Evolutionary conservation across 495 filamentous ascomycete species (phyloP), one percentile per base, ranked within the genome.

Genomic region (Extremus antarcticus): DNA sequence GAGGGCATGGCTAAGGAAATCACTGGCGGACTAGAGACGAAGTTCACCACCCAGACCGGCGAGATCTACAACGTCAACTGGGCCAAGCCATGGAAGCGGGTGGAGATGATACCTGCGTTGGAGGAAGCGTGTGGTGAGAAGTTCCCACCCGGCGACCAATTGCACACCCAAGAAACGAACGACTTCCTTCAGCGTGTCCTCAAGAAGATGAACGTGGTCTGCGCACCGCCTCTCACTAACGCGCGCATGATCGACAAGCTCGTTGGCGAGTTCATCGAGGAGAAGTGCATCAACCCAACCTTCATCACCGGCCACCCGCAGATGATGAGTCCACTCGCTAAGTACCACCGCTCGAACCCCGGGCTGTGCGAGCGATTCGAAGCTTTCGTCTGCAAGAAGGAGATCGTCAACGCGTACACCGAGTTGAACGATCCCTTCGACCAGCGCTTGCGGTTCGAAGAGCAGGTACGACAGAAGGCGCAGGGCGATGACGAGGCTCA

Each of bases 211-310:
- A 85, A 85, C 22, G 82, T 98, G 17, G 88, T 95, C 15, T 97
- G 91, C 76, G 74, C 88, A 21, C 83, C 90, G 1, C 92, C 92
- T 9, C 76, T 86, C 51, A 99, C 92, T 55, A 96, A 95, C 66
- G 85, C 91, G n/a, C 81, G 94, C 53, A 95, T 97, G 86, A 82
- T 98, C 50, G 92, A 98, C 74, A 95, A 90, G 75, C 80, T 98
- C 50, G 90, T 91, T 19, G 91, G 91, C 55, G 90, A 95, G 63
- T 95, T 91, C 71, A 91, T 96, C 63, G 92, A 98, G 73, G 82
- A 87, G 63, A 90, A 82, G 25, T 95, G 90, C 72, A 71, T 96
- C 65, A 94, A 90, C 78, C 92, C 92, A 0, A 96, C 90, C 55
- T 98, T 96, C 78, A 96, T 97, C 70, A 87, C 78, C 40, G 84